These are phyloP conservation scores for Lentinula detonsa DNA, from an alignment of 768 basidiomycete genomes.

Conservation along the genomic window DNA sequence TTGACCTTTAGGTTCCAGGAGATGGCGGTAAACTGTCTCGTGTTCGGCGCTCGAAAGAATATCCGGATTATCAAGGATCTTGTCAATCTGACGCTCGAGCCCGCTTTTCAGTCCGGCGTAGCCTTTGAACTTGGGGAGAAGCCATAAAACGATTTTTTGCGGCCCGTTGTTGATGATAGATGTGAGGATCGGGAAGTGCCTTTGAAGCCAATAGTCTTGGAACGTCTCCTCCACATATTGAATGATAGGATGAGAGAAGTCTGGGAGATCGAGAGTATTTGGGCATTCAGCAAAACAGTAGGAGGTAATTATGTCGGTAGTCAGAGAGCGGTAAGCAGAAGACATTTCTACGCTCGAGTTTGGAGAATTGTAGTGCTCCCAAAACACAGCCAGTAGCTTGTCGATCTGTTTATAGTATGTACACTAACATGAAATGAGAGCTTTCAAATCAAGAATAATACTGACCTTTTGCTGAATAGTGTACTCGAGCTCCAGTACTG, in stretches of 20 bases:
- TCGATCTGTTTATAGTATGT: neutral
- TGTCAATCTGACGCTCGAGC: slow-evolving; percentile 1
- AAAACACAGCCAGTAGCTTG: neutral
- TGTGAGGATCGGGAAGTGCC: neutral
- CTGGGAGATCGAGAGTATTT: slow-evolving; percentile 7
- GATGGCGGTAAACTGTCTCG: slow-evolving; percentile 6
- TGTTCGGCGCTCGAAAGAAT: neutral
- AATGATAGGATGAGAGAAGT: slow-evolving; percentile 9
- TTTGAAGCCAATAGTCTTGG: neutral
- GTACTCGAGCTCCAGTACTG: slow-evolving; percentile 11
- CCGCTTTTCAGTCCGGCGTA: neutral
- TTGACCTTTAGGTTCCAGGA: neutral
- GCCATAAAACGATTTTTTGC: neutral
- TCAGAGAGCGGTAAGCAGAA: slow-evolving; percentile 11
- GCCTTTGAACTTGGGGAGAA: neutral
- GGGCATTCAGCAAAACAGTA: slow-evolving; percentile 13
- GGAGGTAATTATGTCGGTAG: slow-evolving; percentile 13
- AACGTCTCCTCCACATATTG: neutral
- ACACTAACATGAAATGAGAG: neutral
- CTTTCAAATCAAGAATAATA: neutral
- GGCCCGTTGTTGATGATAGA: neutral
- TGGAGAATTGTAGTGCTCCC: neutral
- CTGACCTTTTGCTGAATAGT: slow-evolving; percentile 10
- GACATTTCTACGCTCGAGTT: slow-evolving; percentile 7
- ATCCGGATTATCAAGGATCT: neutral